These are phyloP conservation scores for Exidia glandulosa DNA, from an alignment of 768 basidiomycete genomes.

Conservation along the genomic window DNA sequence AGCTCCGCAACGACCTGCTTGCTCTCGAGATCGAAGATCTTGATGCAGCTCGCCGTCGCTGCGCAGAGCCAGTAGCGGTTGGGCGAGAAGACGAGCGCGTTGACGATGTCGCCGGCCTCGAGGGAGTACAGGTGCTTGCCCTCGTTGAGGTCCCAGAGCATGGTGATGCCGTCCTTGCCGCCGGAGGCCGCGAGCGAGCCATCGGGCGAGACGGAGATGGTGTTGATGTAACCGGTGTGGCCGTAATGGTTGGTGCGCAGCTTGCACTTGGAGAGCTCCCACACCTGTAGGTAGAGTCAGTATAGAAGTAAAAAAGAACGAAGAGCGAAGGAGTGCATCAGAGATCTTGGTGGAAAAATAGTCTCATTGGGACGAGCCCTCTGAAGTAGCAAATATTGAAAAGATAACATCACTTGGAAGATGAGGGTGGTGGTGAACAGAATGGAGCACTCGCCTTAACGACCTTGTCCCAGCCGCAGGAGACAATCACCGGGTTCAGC, in stretches of 20 bases:
- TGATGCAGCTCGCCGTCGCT: conserved; percentile 92
- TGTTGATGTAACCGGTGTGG: conserved; percentile 99
- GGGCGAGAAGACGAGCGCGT: conserved; percentile 98
- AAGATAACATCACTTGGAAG: conserved; percentile 26
- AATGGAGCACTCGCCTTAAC: conserved; percentile 69
- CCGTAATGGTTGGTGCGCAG: conserved; percentile 99
- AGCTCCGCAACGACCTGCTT: conserved; percentile 98
- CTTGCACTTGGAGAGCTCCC: conserved; percentile 99
- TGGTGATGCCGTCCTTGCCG: conserved; percentile 98
- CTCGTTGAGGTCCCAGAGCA: conserved; percentile 99
- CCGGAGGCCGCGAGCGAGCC: conserved; percentile 98
- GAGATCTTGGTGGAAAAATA: conserved; percentile 74
- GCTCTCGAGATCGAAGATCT: conserved; percentile 99
- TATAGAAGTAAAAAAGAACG: conserved; percentile 2
- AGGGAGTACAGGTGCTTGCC: conserved; percentile 99
- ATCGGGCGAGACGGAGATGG: conserved; percentile 95
- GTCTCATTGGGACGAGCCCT: conserved; percentile 65
- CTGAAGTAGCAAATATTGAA: conserved; percentile 87
- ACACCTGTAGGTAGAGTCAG: conserved; percentile 51
- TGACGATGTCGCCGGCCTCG: conserved; percentile 96
- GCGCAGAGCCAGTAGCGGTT: conserved; percentile 99
- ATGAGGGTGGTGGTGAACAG: conserved; percentile 5
- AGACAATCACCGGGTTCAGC: conserved; percentile 95
- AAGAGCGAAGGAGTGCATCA: conserved; percentile 33
- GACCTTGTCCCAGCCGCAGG: conserved; percentile 99